Evolutionary conservation across 768 basidiomycete species (phyloP), one percentile per base, ranked within the genome.

Genomic region (Mycena vulgaris): DNA sequence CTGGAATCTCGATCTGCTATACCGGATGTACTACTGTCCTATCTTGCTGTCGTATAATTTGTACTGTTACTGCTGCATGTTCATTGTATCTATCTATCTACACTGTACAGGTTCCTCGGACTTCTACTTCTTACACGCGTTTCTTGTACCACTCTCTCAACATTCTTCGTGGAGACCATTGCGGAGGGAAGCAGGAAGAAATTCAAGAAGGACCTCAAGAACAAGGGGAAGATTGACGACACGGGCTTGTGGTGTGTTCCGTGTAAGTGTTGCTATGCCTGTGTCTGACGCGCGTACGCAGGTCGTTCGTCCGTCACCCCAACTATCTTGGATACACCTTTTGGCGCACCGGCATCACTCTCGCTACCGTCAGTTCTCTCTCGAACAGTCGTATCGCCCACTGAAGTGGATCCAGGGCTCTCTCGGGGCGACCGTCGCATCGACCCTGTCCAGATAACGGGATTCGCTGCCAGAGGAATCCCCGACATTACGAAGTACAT

Each of bases 281-380:
- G 8, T 39, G 8, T 39, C 17, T 39, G 37, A 39, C 17, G 8
- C 37, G 9, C 9, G 37, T 16, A 39, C 8, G 1, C 40, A 63
- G 63, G 69, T 65, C 66, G 8, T 35, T 78, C 28, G 76, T 73
- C 27, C 70, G 77, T 14, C 77, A 78, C 48, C 71, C 75, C 21
- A 78, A 78, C 30, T 78, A 75, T 42, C 66, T 70, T 5, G 77
- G 77, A 6, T 75, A 76, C 47, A 55, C 63, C 19, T 58, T 78
- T 45, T 76, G 76, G 76, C 67, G 74, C 48, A 57, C 63, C 8
- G 77, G 77, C 11, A 75, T 73, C 47, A 73, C 74, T 5, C 62
- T 76, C 5, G 63, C 76, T 2, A 67, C 70, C 4, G 70, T 71
- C 4, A 55, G 52, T 61, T n/a, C n/a, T n/a, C 37, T 51, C 9